Evolutionary conservation across 106 monocot genomes (phyloP), one percentile per base, ranked within the genome.

Genomic region (Phalaenopsis equestris): DNA sequence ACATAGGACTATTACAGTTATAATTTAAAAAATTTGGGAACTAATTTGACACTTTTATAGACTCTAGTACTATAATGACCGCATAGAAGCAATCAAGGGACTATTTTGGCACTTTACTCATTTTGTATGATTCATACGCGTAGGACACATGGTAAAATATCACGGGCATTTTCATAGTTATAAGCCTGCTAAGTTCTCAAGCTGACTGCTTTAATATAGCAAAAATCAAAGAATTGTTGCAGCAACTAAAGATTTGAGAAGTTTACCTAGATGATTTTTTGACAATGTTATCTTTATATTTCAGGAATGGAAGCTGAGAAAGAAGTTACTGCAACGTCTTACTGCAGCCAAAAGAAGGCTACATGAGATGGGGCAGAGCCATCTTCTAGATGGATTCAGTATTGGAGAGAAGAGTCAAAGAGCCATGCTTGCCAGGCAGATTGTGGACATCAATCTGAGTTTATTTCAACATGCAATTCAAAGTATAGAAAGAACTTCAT

Each of bases 391-490:
- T 76, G 76, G 76, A 49, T 49, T 76, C 11, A 76, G 21, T 52
- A 48, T 76, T 76, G 76, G 76, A 12, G 49, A 76, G 5, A 76
- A 76, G 24, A 24, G 17, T 24, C 48, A 76, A 76, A 49, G 42
- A 14, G 42, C 21, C 49, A 47, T 23, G 24, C 76, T 76, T 76
- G 76, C 76, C 24, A 76, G 2, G 49, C 47, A 76, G 48, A 76
- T 76, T 76, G 76, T 30, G 30, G 49, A 76, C 24, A 8, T 49
- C 3, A 76, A 76, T 76, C 52, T 76, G 23, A 48, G 21, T 8
- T 76, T 76, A 42, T 76, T 76, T 49, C 76, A 76, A 19, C 76
- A 76, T 76, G 76, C 76, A 24, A 21, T 76, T 23, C 76, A 10
- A 76, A 49, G 76, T 24, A 4, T 76, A 52, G 49, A 49, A 76